These are phyloP conservation scores for Pichia sp. DNA, from an alignment of 1,139 yeast species.

Conservation along the genomic window DNA sequence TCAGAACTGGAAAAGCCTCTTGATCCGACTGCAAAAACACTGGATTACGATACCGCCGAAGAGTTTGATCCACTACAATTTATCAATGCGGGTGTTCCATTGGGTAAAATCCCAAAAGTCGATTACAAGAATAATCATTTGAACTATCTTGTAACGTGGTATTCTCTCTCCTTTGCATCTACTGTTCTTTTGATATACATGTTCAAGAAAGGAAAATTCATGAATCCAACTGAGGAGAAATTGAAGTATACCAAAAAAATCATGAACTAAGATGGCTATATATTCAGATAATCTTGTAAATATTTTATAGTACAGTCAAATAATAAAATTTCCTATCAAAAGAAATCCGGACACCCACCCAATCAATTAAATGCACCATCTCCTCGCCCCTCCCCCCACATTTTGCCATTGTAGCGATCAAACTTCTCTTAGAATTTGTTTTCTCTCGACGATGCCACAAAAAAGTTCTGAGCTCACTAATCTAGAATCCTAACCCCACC, in stretches of 20 bases:
- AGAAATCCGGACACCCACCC: too few relatives aligned
- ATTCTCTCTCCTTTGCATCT: conserved; percentile 73
- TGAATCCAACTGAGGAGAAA: conserved; percentile 41
- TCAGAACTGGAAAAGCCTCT: neutral
- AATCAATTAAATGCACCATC: too few relatives aligned
- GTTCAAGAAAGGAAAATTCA: conserved; percentile 45
- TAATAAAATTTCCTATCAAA: too few relatives aligned
- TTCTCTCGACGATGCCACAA: neutral
- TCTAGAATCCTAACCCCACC: neutral
- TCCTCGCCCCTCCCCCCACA: neutral
- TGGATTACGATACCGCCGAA: conserved; percentile 25
- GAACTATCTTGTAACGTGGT: conserved; percentile 94
- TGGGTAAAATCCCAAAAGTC: conserved; percentile 76
- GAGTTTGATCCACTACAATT: conserved; percentile 46
- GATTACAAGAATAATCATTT: conserved; percentile 84
- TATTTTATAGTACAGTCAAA: neutral
- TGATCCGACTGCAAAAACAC: neutral
- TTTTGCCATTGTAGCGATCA: neutral
- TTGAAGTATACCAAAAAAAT: conserved; percentile 42
- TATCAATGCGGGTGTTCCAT: conserved; percentile 79
- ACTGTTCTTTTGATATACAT: conserved; percentile 59
- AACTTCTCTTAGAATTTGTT: neutral
- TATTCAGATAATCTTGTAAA: neutral
- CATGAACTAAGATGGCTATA: conserved; percentile 15
- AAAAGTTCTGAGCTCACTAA: neutral